Base-by-base conservation (phyloP, 2,329 filamentous ascomycete species). In the Didymella keratinophila region DNA sequence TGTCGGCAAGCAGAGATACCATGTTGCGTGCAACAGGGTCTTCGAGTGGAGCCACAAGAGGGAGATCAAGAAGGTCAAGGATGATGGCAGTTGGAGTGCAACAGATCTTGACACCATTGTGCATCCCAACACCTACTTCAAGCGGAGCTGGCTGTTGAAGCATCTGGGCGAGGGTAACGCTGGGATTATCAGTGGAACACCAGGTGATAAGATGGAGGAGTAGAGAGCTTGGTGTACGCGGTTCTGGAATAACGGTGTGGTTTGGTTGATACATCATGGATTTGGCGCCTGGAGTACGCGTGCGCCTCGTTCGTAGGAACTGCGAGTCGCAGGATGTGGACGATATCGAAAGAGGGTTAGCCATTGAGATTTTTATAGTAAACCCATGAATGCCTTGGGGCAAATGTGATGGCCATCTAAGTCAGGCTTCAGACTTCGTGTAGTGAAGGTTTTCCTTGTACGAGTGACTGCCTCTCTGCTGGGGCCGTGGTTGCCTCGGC, bases 61-160 rank as follows among this genome's bases (percentile, higher is more conserved):
- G 23, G 79, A 83, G 69, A 75, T 83, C 20, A 82, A 80, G 64
- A 81, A 80, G 72, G 79, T 82, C 28, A 83, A 82, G 70, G 80
- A 83, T 20, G 77, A 82, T 46, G 76, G 74, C 5, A 72, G 74
- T 0, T 82, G 80, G 81, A 74, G 75, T 12, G 76, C 88, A 7
- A 87, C 87, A 16, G 91, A 97, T 75, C 82, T 97, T 41, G 94
- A 98, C 78, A 98, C 94, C 0, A 96, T 99, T 73, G 89, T 97
- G 21, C 95, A 99, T 78, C 95, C 95, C 11, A 99, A 99, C 76
- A 93, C 94, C 65, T 99, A 97, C 78, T 99, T 98, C 78, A 97
- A 97, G 83, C 85, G 94, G 55, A 96, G 93, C 75, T 98, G 92
- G 76, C 71, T 96, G 67, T 80, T 99, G 61, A 97, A 93, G 81